These are phyloP conservation scores for Nicotiana undulata DNA, from an alignment of 257 asterid genomes.

Conservation along the genomic window DNA sequence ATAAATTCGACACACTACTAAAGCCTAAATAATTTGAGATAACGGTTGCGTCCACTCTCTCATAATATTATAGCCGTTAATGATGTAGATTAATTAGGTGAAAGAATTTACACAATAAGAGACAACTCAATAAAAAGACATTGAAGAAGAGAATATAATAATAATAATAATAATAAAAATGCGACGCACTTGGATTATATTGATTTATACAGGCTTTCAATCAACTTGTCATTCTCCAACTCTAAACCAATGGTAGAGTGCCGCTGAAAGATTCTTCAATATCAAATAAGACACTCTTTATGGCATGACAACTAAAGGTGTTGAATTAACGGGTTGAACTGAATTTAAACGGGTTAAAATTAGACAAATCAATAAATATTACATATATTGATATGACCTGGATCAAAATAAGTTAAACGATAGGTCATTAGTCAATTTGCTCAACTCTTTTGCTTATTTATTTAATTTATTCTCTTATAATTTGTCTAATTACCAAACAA, in stretches of 20 bases:
- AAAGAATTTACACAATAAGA: background rate
- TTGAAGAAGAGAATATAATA: background rate
- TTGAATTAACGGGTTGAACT: too few relatives aligned
- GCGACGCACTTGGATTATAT: background rate
- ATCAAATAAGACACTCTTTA: background rate
- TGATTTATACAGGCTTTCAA: background rate
- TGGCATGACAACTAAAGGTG: too few relatives aligned
- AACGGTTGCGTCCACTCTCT: background rate
- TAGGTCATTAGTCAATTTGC: too few relatives aligned
- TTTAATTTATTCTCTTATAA: too few relatives aligned
- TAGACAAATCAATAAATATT: too few relatives aligned
- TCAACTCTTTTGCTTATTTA: too few relatives aligned
- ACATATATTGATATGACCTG: too few relatives aligned
- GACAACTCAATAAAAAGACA: background rate
- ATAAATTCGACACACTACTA: too few relatives aligned
- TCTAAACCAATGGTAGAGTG: constrained; percentile 17
- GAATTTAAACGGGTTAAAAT: too few relatives aligned
- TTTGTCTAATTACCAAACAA: too few relatives aligned
- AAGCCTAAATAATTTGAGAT: background rate
- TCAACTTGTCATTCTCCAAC: constrained; percentile 22
- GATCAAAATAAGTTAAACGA: too few relatives aligned
- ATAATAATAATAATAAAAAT: too few relatives aligned
- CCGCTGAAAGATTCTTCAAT: background rate
- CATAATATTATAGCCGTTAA: background rate
- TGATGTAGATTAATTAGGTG: background rate